These are phyloP conservation scores for Amylostereum chailletii DNA, from an alignment of 1,284 basidiomycete genomes.

Conservation along the genomic window DNA sequence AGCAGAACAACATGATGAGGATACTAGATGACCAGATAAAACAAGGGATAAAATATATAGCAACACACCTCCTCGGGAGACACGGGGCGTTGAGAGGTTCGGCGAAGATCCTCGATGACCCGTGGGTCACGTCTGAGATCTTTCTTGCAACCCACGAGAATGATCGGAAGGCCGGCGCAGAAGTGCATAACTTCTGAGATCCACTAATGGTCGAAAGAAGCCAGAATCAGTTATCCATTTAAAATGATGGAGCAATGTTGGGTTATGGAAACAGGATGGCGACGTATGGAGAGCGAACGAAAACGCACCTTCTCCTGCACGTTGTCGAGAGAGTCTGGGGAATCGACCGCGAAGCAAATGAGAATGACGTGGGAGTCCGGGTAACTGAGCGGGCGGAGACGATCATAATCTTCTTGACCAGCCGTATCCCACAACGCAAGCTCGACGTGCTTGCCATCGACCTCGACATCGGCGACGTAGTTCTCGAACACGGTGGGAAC, in stretches of 20 bases:
- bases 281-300: not conserved
- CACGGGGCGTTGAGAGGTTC: conserved; percentile 56
- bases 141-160: conserved; percentile 75
- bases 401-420: conserved; percentile 67
- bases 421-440: conserved; percentile 78
- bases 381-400: conserved; percentile 67
- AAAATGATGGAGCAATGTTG: not conserved
- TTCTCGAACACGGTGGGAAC: conserved; percentile 74
- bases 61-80: conserved; percentile 41
- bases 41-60: not conserved
- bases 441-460: conserved; percentile 71
- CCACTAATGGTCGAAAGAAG: conserved; percentile 37
- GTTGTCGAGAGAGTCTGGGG: conserved; percentile 71
- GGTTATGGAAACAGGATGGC: not conserved
- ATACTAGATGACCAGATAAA: not conserved
- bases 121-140: conserved; percentile 53
- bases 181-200: conserved; percentile 76
- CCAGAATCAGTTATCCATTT: conserved; percentile 5
- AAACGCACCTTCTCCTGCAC: conserved; percentile 68
- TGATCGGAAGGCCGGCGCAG: conserved; percentile 65
- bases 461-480: conserved; percentile 67
- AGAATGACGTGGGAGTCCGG: conserved; percentile 75
- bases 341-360: conserved; percentile 74
- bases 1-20: conserved; percentile 4
- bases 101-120: conserved; percentile 46